These are phyloP conservation scores for Sistotremastrum suecicum DNA, from an alignment of 768 basidiomycete genomes.

Conservation along the genomic window DNA sequence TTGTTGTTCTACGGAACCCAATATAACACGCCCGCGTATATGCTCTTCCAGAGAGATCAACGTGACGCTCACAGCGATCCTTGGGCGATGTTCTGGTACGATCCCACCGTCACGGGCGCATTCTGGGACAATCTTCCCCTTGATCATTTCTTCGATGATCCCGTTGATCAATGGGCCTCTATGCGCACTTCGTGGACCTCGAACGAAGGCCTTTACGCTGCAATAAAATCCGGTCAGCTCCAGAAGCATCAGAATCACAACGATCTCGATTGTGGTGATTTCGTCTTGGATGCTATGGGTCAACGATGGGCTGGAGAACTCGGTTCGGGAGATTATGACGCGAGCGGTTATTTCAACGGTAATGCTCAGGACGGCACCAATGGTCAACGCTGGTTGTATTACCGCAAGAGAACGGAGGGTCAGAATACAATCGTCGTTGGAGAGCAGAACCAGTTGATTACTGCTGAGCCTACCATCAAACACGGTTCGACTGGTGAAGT, in stretches of 20 bases:
- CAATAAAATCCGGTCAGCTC: constrained; percentile 73
- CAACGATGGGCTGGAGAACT: constrained; percentile 92
- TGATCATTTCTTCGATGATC: constrained; percentile 69
- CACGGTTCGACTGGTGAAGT: constrained; percentile 35
- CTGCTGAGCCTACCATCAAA: constrained; percentile 42
- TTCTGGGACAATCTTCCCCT: constrained; percentile 83
- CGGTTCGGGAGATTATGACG: constrained; percentile 75
- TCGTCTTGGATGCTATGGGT: constrained; percentile 88
- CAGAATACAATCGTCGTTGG: constrained; percentile 87
- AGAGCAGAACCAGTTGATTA: constrained; percentile 67
- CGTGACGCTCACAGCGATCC: constrained; percentile 67
- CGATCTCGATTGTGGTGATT: constrained; percentile 89
- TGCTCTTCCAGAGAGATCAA: constrained; percentile 86
- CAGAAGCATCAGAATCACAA: constrained; percentile 88
- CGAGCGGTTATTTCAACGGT: constrained; percentile 61
- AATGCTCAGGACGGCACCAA: constrained; percentile 38
- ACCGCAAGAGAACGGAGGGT: constrained; percentile 92
- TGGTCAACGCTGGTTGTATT: constrained; percentile 75
- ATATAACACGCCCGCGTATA: constrained; percentile 58
- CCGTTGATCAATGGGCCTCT: constrained; percentile 71
- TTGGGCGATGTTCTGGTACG: constrained; percentile 86
- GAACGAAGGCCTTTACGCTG: constrained; percentile 66
- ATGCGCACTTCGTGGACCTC: constrained; percentile 94
- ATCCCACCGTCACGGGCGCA: constrained; percentile 68
- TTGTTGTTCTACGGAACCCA: constrained; percentile 65